Evolutionary conservation across 441 rosid genomes (phyloP).

Genomic region (Daphne laureola): DNA sequence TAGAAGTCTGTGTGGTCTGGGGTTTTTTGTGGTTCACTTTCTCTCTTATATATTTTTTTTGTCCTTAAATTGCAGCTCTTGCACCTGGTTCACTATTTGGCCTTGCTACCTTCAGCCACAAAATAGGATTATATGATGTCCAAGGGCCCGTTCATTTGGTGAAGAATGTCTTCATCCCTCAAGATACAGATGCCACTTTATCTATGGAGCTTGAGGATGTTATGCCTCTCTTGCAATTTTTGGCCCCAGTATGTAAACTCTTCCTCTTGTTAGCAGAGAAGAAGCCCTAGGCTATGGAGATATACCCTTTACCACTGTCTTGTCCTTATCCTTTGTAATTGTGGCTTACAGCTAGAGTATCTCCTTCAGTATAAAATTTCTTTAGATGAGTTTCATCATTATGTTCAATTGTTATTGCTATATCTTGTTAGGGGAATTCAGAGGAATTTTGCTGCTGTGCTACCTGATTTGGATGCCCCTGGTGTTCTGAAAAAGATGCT

Average conservation of each 20-base stretch:
- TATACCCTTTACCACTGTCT: neutral
- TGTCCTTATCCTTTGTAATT: neutral
- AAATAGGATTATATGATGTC: conserved; percentile 87
- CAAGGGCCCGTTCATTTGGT: conserved; percentile 90
- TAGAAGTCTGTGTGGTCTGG: conserved; percentile 12
- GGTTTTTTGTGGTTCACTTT: conserved; percentile 8
- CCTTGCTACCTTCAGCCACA: conserved; percentile 89
- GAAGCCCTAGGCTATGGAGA: too few species aligned
- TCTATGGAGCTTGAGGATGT: conserved; percentile 82
- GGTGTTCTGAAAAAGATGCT: conserved; percentile 8
- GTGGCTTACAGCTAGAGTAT: neutral
- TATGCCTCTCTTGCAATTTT: conserved; percentile 83
- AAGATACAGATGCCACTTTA: conserved; percentile 59
- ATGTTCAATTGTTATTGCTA: conserved; percentile 12
- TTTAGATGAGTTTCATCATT: conserved; percentile 3
- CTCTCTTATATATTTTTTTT: conserved; percentile 6
- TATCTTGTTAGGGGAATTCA: neutral
- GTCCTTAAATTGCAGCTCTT: conserved; percentile 48
- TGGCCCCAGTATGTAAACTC: conserved; percentile 66
- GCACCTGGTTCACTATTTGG: conserved; percentile 85
- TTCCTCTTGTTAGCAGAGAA: neutral
- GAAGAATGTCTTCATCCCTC: conserved; percentile 79
- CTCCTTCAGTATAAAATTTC: neutral
- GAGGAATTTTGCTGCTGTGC: too few species aligned
- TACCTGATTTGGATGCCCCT: neutral